Conservation (phyloP, 2,329 filamentous ascomycete genomes). For the Arthrocladium fulminans region DNA sequence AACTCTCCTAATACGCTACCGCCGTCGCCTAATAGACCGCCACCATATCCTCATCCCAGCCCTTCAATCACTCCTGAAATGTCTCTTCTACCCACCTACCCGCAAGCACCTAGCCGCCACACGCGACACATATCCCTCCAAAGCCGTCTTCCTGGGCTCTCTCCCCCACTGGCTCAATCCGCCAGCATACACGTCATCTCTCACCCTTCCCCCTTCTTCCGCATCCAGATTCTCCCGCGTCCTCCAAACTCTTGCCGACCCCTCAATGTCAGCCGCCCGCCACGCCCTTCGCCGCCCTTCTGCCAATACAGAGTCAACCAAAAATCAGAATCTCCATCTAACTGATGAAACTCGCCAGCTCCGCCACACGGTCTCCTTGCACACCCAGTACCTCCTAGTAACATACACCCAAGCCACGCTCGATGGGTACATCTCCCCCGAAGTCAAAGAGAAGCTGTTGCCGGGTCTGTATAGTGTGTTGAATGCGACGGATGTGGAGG, state of each 20-base stretch:
- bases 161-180: conserved; percentile 21
- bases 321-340: conserved; percentile 27
- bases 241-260: conserved; percentile 53
- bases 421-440: conserved; percentile 39
- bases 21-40: conserved; percentile 50
- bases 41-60: conserved; percentile 50
- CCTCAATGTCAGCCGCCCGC: conserved; percentile 48
- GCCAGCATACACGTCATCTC: conserved; percentile 6
- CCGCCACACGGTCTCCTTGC: conserved; percentile 48
- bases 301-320: conserved; percentile 9
- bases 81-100: conserved; percentile 44
- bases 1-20: conserved; percentile 47
- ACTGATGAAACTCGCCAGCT: conserved; percentile 53
- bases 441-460: conserved; percentile 44
- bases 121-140: conserved; percentile 5
- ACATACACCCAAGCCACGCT: conserved; percentile 49
- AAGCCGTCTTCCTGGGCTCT: conserved; percentile 11
- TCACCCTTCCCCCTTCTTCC: conserved; percentile 28
- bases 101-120: conserved; percentile 22
- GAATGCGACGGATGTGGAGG: conserved; percentile 44
- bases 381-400: conserved; percentile 49
- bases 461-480: conserved; percentile 46
- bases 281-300: conserved; percentile 31
- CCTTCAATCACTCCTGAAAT: conserved; percentile 47
- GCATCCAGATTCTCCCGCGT: conserved; percentile 46